phyloP scores from a whole-genome alignment of 345 rosid species.

The Fremontodendron californicum region DNA sequence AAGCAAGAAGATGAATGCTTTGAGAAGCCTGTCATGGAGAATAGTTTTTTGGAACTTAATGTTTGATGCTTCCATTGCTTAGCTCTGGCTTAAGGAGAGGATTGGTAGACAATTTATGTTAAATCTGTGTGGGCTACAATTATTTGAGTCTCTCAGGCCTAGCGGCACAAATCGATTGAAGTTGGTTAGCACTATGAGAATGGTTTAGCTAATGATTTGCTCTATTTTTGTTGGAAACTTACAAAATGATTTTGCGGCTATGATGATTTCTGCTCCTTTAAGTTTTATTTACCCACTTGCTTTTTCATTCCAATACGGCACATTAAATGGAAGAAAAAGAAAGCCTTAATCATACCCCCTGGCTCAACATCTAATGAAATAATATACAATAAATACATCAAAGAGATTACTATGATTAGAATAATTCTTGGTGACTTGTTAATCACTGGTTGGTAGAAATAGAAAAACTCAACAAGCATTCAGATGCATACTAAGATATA shows the following conservation, averaged over 20 bases:
- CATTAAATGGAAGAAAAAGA: neutral
- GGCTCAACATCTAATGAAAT: neutral
- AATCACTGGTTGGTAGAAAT: neutral
- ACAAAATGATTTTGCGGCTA: neutral
- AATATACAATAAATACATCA: neutral
- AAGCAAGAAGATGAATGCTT: slow-evolving; percentile 17
- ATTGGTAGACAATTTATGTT: slow-evolving; percentile 1
- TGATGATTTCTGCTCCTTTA: slow-evolving; percentile 5
- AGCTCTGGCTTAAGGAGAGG: neutral
- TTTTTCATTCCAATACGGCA: neutral
- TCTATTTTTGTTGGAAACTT: slow-evolving; percentile 1
- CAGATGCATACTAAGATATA: neutral
- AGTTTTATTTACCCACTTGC: neutral
- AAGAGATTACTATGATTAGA: neutral
- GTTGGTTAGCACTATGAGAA: neutral
- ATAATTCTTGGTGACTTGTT: neutral
- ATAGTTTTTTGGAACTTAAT: slow-evolving; percentile 1
- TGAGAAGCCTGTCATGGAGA: slow-evolving; percentile 14
- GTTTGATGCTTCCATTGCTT: slow-evolving; percentile 1
- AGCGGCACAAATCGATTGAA: neutral
- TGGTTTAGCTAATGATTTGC: slow-evolving; percentile 3
- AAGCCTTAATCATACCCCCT: neutral
- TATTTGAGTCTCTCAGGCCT: slow-evolving; percentile 8
- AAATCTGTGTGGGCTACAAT: slow-evolving; percentile 17
- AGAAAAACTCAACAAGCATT: neutral